These are phyloP conservation scores for Penicillium sp. DNA, from an alignment of 2,329 filamentous ascomycete species.

Conservation along the genomic window DNA sequence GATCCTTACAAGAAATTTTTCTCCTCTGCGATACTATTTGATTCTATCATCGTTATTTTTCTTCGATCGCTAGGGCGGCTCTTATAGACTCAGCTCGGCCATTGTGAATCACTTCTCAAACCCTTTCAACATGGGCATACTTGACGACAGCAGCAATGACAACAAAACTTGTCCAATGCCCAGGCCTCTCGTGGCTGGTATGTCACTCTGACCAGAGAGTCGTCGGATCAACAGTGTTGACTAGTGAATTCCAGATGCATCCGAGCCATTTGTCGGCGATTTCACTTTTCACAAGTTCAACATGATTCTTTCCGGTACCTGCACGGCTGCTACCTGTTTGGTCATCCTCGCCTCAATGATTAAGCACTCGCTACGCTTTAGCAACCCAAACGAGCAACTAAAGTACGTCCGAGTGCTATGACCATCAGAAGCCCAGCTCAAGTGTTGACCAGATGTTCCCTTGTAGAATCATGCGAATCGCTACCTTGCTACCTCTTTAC, in stretches of 20 bases:
- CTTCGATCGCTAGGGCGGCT: neutral
- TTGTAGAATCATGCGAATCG: constrained; percentile 46
- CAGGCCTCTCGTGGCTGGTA: constrained; percentile 10
- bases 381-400: constrained; percentile 46
- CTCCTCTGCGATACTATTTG: neutral
- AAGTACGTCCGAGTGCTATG: constrained; percentile 31
- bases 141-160: neutral
- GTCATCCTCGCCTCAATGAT: constrained; percentile 35
- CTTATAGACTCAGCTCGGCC: neutral
- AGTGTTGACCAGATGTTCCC: neutral
- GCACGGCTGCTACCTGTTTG: constrained; percentile 36
- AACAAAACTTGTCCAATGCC: constrained; percentile 16
- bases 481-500: constrained; percentile 46
- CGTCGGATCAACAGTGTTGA: neutral
- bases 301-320: constrained; percentile 40
- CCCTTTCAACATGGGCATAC: constrained; percentile 2
- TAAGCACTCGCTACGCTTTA: constrained; percentile 43
- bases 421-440: neutral
- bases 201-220: neutral
- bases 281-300: constrained; percentile 39
- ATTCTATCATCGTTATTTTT: neutral
- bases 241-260: constrained; percentile 3
- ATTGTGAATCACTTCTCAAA: neutral
- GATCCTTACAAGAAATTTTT: neutral
- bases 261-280: constrained; percentile 22